phyloP scores from a whole-genome alignment of 1,284 basidiomycete species.

The Moesziomyces antarcticus region DNA sequence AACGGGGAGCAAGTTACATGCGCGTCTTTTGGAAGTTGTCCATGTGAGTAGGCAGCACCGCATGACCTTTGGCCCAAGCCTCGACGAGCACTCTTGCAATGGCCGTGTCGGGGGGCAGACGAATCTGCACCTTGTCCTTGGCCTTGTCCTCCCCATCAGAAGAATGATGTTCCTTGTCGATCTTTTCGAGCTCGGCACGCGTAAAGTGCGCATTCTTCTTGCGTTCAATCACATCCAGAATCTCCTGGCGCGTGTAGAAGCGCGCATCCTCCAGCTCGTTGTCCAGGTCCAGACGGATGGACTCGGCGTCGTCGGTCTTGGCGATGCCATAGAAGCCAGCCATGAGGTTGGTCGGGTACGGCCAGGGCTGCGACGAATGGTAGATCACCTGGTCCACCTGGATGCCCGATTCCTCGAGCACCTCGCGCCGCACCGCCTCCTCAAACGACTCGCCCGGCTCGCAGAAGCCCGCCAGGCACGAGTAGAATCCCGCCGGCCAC shows the following conservation, averaged over 20 bases:
- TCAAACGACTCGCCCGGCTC: conserved; percentile 76
- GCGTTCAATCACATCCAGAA: conserved; percentile 75
- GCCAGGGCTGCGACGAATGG: conserved; percentile 85
- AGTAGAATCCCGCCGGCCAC: conserved; percentile 68
- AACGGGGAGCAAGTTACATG: conserved; percentile 14
- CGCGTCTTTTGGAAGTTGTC: conserved; percentile 31
- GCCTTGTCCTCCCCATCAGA: conserved; percentile 65
- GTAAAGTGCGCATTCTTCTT: conserved; percentile 70
- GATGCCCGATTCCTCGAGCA: conserved; percentile 94
- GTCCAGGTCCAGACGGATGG: conserved; percentile 87
- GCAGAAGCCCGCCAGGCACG: conserved; percentile 65
- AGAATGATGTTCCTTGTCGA: conserved; percentile 69
- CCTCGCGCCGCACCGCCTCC: conserved; percentile 90
- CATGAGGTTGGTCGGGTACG: conserved; percentile 84
- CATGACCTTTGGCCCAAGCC: conserved; percentile 75
- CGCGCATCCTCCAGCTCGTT: conserved; percentile 94
- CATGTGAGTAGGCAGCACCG: conserved; percentile 44
- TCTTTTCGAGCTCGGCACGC: conserved; percentile 74
- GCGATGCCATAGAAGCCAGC: conserved; percentile 73
- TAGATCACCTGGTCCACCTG: conserved; percentile 85
- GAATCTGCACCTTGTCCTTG: conserved; percentile 8
- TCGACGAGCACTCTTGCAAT: conserved; percentile 78
- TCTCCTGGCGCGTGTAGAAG: conserved; percentile 84
- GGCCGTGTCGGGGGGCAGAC: conserved; percentile 71
- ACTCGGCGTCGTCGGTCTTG: conserved; percentile 68